These are phyloP conservation scores for Phylloboletellus chloephorus DNA, from an alignment of 1,284 basidiomycete species.

Conservation along the genomic window DNA sequence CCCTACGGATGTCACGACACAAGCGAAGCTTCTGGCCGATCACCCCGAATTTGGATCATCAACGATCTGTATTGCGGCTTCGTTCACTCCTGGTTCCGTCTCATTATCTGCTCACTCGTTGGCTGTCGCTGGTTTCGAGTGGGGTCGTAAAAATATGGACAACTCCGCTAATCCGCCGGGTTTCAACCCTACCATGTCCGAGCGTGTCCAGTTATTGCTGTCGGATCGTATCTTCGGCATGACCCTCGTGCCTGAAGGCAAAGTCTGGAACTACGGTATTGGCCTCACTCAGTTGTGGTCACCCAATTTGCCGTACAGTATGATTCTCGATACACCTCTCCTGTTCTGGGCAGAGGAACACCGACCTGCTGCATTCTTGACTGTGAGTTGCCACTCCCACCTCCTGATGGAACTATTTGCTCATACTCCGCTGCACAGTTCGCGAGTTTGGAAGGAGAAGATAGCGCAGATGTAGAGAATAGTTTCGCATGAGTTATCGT, in stretches of 20 bases:
- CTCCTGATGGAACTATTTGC: neutral
- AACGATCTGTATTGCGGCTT: conserved; percentile 89
- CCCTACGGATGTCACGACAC: conserved; percentile 91
- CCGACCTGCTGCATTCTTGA: conserved; percentile 86
- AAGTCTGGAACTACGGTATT: conserved; percentile 91
- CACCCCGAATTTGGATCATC: conserved; percentile 94
- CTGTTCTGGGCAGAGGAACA: conserved; percentile 97
- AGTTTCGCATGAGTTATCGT: conserved; percentile 56
- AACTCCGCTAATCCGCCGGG: conserved; percentile 82
- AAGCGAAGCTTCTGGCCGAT: conserved; percentile 94
- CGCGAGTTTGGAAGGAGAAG: conserved; percentile 80
- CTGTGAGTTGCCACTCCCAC: conserved; percentile 44
- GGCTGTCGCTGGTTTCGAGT: conserved; percentile 92
- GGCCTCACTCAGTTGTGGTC: conserved; percentile 91
- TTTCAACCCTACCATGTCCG: conserved; percentile 97
- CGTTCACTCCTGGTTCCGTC: conserved; percentile 97
- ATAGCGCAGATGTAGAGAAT: conserved; percentile 89
- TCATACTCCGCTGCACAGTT: conserved; percentile 45
- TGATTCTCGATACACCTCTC: conserved; percentile 87
- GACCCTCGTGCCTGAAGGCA: conserved; percentile 87
- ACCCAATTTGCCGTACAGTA: conserved; percentile 76
- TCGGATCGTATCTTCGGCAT: conserved; percentile 92
- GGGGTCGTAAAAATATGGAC: conserved; percentile 92
- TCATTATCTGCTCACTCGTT: conserved; percentile 91
- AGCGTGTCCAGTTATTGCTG: conserved; percentile 89